Evolutionary conservation across 768 basidiomycete genomes (phyloP).

Genomic region (Tulasnella sp.): DNA sequence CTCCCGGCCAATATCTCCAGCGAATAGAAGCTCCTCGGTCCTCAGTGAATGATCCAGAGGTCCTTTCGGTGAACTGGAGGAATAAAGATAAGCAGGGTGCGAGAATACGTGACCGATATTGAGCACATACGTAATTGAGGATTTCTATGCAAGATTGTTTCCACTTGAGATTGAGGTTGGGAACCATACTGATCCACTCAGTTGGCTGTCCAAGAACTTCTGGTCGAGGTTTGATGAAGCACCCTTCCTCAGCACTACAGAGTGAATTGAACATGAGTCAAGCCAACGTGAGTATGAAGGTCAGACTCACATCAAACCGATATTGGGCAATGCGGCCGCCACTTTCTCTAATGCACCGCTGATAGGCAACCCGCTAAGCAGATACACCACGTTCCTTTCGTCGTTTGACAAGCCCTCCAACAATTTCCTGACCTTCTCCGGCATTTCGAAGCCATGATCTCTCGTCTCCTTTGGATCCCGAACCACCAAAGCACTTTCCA

Average conservation of each 20-base stretch:
- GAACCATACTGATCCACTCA: conserved; percentile 70
- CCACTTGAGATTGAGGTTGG: conserved; percentile 68
- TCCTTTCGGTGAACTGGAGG: conserved; percentile 73
- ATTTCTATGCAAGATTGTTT: conserved; percentile 72
- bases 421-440: conserved; percentile 32
- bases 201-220: conserved; percentile 22
- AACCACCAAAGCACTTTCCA: conserved; percentile 68
- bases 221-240: conserved; percentile 55
- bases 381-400: conserved; percentile 62
- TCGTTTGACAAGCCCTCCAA: conserved; percentile 50
- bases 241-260: conserved; percentile 70
- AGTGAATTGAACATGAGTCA: conserved; percentile 1
- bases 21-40: conserved; percentile 71
- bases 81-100: background rate
- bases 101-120: conserved; percentile 1
- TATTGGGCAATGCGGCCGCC: conserved; percentile 42
- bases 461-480: conserved; percentile 14
- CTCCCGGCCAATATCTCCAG: conserved; percentile 70
- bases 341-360: conserved; percentile 51
- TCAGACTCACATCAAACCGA: conserved; percentile 59
- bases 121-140: conserved; percentile 55
- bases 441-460: conserved; percentile 25
- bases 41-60: conserved; percentile 73
- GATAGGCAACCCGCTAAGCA: conserved; percentile 61
- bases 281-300: background rate